Conservation (phyloP, 805 yeast genomes). For the Metschnikowia lunata region DNA sequence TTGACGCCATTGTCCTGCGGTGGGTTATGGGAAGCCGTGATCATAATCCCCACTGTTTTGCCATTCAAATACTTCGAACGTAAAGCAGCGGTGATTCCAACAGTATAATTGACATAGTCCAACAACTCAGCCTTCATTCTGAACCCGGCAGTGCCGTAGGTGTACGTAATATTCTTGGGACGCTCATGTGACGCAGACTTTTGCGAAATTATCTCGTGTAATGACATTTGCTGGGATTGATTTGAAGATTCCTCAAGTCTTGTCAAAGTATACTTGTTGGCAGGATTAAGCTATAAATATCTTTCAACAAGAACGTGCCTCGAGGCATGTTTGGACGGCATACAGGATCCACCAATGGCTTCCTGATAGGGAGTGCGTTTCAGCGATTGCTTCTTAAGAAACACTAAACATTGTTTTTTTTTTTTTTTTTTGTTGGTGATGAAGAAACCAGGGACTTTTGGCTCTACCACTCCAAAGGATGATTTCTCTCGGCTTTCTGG, state of each 20-base stretch:
- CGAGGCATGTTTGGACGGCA: not conserved
- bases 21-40: constrained; percentile 94
- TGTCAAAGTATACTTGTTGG: not conserved
- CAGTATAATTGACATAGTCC: constrained; percentile 78
- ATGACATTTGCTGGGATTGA: not conserved
- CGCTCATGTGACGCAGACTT: constrained; percentile 34
- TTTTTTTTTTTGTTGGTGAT: not conserved
- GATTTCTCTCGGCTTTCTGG: constrained; percentile 7
- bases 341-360: not conserved
- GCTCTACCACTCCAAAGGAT: constrained; percentile 3
- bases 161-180: constrained; percentile 39
- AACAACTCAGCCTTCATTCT: constrained; percentile 65
- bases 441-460: constrained; percentile 13
- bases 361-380: not conserved
- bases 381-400: not conserved
- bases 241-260: not conserved
- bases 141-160: constrained; percentile 98
- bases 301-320: not conserved
- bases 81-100: constrained; percentile 76
- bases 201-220: constrained; percentile 6
- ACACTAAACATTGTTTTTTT: not conserved
- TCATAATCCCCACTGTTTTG: constrained; percentile 86
- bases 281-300: not conserved
- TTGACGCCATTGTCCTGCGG: constrained; percentile 66
- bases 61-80: constrained; percentile 72